Conservation (phyloP, 164 flowering plant genomes). For the Aristolochia fimbriata region DNA sequence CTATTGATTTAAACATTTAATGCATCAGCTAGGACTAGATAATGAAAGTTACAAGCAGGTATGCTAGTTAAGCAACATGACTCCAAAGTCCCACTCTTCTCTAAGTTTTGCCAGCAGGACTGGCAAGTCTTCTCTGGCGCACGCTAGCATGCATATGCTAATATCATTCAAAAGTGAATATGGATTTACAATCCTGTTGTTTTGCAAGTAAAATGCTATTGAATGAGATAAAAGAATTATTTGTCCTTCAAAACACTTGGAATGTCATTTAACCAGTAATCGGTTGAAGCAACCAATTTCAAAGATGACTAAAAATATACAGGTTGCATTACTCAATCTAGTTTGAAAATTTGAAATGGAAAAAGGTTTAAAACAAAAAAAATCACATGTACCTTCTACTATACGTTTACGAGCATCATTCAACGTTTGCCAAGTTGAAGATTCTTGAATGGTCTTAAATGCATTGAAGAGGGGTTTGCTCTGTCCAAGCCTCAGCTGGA, state of each 20-base stretch:
- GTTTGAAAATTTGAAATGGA: not conserved
- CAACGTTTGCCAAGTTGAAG: conserved; percentile 57
- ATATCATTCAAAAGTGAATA: too few relatives aligned
- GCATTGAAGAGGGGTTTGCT: conserved; percentile 90
- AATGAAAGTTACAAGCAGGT: not conserved
- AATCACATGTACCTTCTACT: conserved; percentile 55
- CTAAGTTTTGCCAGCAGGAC: not conserved
- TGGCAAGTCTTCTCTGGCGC: not conserved
- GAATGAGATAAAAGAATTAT: too few relatives aligned
- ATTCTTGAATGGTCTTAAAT: conserved; percentile 72
- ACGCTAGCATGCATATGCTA: too few relatives aligned
- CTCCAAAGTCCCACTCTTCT: not conserved
- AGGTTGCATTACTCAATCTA: not conserved
- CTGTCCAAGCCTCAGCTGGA: conserved; percentile 76
- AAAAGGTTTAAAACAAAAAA: not conserved
- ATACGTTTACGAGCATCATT: conserved; percentile 76
- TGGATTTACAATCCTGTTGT: not conserved
- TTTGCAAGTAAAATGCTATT: too few relatives aligned
- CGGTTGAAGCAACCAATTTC: not conserved
- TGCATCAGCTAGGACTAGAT: not conserved
- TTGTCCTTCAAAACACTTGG: not conserved
- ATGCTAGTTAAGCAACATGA: too few relatives aligned
- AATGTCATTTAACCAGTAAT: not conserved
- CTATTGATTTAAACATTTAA: too few relatives aligned
- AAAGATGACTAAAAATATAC: not conserved